phyloP scores from a whole-genome alignment of 805 yeast species.

The Komagataella pseudopastoris region DNA sequence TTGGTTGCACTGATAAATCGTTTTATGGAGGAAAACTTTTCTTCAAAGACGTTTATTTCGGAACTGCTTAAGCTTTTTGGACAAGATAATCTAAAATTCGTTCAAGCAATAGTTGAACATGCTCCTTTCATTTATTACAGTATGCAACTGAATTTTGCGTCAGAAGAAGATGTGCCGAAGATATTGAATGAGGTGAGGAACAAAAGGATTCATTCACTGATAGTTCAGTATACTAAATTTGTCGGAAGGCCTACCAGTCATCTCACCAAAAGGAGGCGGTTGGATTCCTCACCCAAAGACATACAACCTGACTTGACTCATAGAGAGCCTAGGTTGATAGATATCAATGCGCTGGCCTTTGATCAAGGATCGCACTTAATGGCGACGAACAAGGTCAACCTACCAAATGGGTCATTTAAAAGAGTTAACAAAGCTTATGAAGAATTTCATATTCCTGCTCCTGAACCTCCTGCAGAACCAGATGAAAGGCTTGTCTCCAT shows the following conservation, averaged over 20 bases:
- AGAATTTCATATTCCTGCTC: constrained; percentile 88
- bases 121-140: background rate
- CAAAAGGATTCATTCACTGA: constrained; percentile 24
- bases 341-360: constrained; percentile 47
- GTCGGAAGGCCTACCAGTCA: background rate
- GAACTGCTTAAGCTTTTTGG: background rate
- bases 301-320: background rate
- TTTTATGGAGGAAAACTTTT: background rate
- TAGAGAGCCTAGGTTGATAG: constrained; percentile 40
- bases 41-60: background rate
- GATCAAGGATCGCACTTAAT: constrained; percentile 63
- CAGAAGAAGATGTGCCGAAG: background rate
- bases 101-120: background rate
- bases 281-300: background rate
- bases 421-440: constrained; percentile 65
- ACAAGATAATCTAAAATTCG: background rate
- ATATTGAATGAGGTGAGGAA: constrained; percentile 25
- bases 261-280: background rate
- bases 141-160: background rate
- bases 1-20: background rate
- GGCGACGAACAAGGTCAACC: constrained; percentile 37
- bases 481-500: constrained; percentile 40
- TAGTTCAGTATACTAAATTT: constrained; percentile 24
- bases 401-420: constrained; percentile 80
- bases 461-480: constrained; percentile 28